phyloP scores from a whole-genome alignment of 495 filamentous ascomycete genomes.

The Sabuloglossum arenarium region DNA sequence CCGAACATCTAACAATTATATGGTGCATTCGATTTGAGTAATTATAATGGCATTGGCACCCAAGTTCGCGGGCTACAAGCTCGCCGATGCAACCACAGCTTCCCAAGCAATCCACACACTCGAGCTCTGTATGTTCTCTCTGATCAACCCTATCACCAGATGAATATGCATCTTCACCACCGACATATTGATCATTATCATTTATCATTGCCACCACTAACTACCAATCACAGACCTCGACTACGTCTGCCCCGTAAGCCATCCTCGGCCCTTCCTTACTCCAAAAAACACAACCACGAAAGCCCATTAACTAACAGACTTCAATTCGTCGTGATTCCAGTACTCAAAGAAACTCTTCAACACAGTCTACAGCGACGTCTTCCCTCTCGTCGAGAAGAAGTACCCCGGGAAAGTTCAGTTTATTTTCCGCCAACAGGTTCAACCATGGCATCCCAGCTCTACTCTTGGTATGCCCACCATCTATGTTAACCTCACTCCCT shows the following conservation, averaged over 20 bases:
- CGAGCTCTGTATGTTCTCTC: slow-evolving; percentile 37
- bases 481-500: too few species aligned
- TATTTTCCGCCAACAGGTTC: slow-evolving; percentile 77
- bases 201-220: background rate
- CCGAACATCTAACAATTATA: background rate
- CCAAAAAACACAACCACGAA: too few species aligned
- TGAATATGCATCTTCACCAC: background rate
- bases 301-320: background rate
- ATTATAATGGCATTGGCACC: slow-evolving; percentile 50
- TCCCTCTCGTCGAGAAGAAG: slow-evolving; percentile 32
- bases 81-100: slow-evolving; percentile 19
- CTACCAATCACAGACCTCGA: slow-evolving; percentile 35
- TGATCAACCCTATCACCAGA: background rate
- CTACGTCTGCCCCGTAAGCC: slow-evolving; percentile 57
- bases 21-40: background rate
- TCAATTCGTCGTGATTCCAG: slow-evolving; percentile 7
- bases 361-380: slow-evolving; percentile 37
- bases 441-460: slow-evolving; percentile 88
- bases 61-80: slow-evolving; percentile 52
- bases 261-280: background rate
- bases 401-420: slow-evolving; percentile 40
- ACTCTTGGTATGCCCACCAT: slow-evolving; percentile 39
- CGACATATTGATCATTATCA: background rate
- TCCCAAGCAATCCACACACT: slow-evolving; percentile 43
- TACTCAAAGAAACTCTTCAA: slow-evolving; percentile 53